Percentiles rank a stretch among this genome's conserved stretches.
Evolutionary conservation across 1,284 basidiomycete species (phyloP).

Genomic region (Austroboletus niveus): DNA sequence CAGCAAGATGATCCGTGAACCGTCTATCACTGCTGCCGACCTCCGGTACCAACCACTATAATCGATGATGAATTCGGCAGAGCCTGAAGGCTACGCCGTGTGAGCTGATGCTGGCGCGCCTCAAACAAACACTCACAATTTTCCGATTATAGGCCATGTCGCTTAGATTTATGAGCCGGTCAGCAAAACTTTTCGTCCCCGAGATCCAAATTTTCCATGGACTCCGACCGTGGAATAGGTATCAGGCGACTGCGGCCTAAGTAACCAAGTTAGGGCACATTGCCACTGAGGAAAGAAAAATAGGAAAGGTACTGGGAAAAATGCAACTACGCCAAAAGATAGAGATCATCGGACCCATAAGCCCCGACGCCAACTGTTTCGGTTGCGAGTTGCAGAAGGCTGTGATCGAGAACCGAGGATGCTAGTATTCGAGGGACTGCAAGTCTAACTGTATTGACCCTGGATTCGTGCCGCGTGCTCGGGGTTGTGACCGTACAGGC

Average conservation of each 20-base stretch:
- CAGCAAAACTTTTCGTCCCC: too few species aligned
- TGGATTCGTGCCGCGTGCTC: neutral
- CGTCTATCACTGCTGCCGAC: neutral
- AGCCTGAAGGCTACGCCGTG: conserved; percentile 6
- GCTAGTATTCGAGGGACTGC: neutral
- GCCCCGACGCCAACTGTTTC: neutral
- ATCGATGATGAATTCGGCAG: conserved; percentile 4
- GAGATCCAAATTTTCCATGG: too few species aligned
- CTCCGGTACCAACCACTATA: neutral
- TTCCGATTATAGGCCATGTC: neutral
- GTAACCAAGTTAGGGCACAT: too few species aligned
- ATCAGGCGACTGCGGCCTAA: too few species aligned
- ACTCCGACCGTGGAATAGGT: too few species aligned
- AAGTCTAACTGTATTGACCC: neutral
- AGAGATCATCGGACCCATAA: neutral
- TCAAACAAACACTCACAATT: neutral
- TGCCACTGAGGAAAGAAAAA: too few species aligned
- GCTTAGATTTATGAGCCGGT: neutral
- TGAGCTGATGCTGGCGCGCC: conserved; percentile 11
- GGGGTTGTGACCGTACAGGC: neutral
- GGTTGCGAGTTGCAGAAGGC: conserved; percentile 3
- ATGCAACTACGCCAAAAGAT: neutral
- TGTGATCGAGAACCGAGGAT: neutral
- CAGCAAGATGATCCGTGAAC: neutral
- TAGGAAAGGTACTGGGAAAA: neutral